Base-by-base conservation (phyloP, 495 filamentous ascomycete genomes). In the Talaromyces liani region DNA sequence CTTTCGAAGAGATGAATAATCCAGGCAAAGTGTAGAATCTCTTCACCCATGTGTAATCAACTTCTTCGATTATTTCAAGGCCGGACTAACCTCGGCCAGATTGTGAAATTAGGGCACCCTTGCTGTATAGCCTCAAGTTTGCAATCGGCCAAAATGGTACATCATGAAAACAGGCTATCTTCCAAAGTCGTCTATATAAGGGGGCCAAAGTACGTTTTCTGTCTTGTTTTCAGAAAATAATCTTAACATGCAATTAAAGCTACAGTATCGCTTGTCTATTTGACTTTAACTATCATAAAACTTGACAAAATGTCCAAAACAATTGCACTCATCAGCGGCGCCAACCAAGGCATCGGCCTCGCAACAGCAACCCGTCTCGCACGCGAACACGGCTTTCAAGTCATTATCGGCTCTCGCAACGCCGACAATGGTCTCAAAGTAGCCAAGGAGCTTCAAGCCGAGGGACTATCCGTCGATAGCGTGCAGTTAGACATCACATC, bases 401-500 rank as follows among this genome's bases (percentile, higher is more conserved):
- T 69, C 51, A 62, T 69, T 5, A 49, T 69, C 18, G 67, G 66
- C 25, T 51, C 45, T 36, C 67, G 67, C 14, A 57, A 64, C 27
- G 47, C 63, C 9, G 41, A 55, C 6, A 63, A 58, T 1, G 66
- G 66, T 7, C 9, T 29, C 18, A 53, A 41, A 27, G 66, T 39
- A 33, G 64, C 60, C 18, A 33, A 65, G 9, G 20, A 34, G 9
- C 36, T 65, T 14, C 36, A 20, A 33, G 34, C 47, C 6, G 41
- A 65, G 9, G 55, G 62, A 8, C 33, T 62, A 6, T 41, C 55
- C 14, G 60, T 53, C 29, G 39, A 51, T 2, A 62, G 60, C 27
- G 41, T 62, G 3, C 60, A 62, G 20, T n/a, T 82, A 7, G 76
- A 82, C 56, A 61, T 80, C 31, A 68, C 67, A 3, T 66, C 66